Evolutionary conservation across 768 basidiomycete genomes (phyloP), one percentile per base, ranked within the genome.

Genomic region (Naganishia onofrii): DNA sequence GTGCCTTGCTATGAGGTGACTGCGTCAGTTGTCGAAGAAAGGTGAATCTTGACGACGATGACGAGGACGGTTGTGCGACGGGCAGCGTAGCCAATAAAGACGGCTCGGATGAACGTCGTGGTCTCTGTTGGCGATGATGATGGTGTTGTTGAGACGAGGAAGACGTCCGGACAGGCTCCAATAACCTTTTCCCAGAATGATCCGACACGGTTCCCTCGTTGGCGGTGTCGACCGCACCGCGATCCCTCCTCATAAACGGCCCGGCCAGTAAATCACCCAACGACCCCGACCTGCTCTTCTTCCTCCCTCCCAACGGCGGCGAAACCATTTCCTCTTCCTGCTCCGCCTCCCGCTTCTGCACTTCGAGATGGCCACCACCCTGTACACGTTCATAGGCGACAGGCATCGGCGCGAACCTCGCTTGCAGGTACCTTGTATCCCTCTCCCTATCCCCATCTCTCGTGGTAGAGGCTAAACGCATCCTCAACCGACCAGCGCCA

Each of bases 341-440:
- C 42, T 10, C 2, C 42, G 15, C 9, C 42, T 10, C 9, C 42
- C 2, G 5, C 42, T 42, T 2, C 42, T 15, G 42, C 13, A 42
- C 5, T 8, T 42, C 42, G 2, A 10, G 9, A 5, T 12, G 34
- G 9, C 5, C 42, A 42, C 42, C 17, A 13, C 32, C 60, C 10
- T 23, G 38, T 12, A 63, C 38, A 8, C 36, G 60, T 15, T 44
- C 60, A 28, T 34, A 63, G 9, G 38, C 60, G 3, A 63, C 38
- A 10, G 60, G 60, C 38, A 42, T 34, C 36, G 60, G 60, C 60
- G 60, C 60, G 13, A 63, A 44, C 60, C 60, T 63, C 21, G 60
- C 60, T 34, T 42, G 9, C 38, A 17, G n/a, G 19, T 63, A 63
- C 38, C 34, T 63, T 15, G 13, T 4, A 17, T 63, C 60, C 36